Conservation (phyloP, 1,284 basidiomycete species). For the Ustanciosporium gigantosporum region DNA sequence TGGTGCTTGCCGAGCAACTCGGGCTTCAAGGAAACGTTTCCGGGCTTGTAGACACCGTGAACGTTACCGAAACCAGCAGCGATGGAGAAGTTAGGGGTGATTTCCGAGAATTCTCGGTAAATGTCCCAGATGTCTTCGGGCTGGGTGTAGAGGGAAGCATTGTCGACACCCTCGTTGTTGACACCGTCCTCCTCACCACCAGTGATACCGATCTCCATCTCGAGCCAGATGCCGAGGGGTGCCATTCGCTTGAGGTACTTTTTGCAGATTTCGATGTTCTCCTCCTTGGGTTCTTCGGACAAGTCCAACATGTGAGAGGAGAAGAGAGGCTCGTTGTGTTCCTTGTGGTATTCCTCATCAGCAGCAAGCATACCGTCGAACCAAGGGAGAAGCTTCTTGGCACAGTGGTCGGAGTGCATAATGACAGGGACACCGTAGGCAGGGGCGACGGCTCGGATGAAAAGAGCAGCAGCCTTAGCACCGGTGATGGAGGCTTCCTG, state of each 20-base stretch:
- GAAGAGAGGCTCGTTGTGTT: slow-evolving; percentile 86
- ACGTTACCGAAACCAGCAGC: slow-evolving; percentile 97
- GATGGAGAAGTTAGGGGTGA: slow-evolving; percentile 93
- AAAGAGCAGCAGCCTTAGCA: slow-evolving; percentile 88
- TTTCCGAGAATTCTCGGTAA: slow-evolving; percentile 77
- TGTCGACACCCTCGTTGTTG: slow-evolving; percentile 77
- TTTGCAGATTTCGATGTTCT: slow-evolving; percentile 92
- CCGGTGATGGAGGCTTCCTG: slow-evolving; percentile 96
- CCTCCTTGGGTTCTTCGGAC: slow-evolving; percentile 94
- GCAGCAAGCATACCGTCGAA: slow-evolving; percentile 99
- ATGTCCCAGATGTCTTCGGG: slow-evolving; percentile 91
- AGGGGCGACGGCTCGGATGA: slow-evolving; percentile 80
- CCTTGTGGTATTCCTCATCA: slow-evolving; percentile 89
- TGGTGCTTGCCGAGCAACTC: slow-evolving; percentile 94
- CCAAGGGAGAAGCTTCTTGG: slow-evolving; percentile 97
- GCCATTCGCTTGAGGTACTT: slow-evolving; percentile 97
- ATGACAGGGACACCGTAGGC: slow-evolving; percentile 74
- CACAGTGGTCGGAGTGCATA: slow-evolving; percentile 98
- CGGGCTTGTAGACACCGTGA: slow-evolving; percentile 66
- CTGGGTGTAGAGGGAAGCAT: slow-evolving; percentile 92
- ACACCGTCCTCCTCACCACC: slow-evolving; percentile 99
- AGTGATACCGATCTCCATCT: slow-evolving; percentile 99
- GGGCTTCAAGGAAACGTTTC: slow-evolving; percentile 80
- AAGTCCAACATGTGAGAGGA: slow-evolving; percentile 99
- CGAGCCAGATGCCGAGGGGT: slow-evolving; percentile 83